phyloP scores from a whole-genome alignment of 192 early-diverging fungal species.

The Umbelopsis sp. region DNA sequence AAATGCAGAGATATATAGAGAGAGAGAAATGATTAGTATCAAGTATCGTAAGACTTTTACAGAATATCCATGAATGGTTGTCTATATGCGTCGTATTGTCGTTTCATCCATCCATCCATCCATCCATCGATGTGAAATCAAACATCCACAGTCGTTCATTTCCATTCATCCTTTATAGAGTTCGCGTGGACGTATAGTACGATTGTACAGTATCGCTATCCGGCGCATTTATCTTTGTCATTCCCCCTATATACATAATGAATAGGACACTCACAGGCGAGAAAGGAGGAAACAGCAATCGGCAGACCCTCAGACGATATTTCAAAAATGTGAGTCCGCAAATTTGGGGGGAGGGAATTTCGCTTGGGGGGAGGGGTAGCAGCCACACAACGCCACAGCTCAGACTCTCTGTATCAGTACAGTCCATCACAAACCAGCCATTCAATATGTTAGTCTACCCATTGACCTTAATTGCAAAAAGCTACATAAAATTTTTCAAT shows the following conservation, averaged over 20 bases:
- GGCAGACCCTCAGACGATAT: not conserved
- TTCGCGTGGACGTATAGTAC: not conserved
- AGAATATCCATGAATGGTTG: not conserved
- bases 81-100: not conserved
- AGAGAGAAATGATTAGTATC: not conserved
- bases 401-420: no score
- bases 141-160: not conserved
- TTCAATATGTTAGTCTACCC: no score
- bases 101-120: constrained; percentile 23
- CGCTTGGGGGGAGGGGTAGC: no score
- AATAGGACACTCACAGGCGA: constrained; percentile 12
- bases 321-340: constrained; percentile 3
- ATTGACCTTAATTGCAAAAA: no score
- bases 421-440: no score
- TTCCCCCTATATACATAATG: not conserved
- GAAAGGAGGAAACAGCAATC: not conserved
- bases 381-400: no score
- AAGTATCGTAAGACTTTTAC: no score
- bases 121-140: constrained; percentile 15
- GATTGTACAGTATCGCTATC: not conserved
- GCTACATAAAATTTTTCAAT: no score
- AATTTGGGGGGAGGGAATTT: not conserved
- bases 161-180: constrained; percentile 7
- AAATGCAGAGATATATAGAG: not conserved
- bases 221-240: not conserved